These are phyloP conservation scores for Cryptococcus hybrid DNA, from an alignment of 1,284 basidiomycete species.

Conservation along the genomic window DNA sequence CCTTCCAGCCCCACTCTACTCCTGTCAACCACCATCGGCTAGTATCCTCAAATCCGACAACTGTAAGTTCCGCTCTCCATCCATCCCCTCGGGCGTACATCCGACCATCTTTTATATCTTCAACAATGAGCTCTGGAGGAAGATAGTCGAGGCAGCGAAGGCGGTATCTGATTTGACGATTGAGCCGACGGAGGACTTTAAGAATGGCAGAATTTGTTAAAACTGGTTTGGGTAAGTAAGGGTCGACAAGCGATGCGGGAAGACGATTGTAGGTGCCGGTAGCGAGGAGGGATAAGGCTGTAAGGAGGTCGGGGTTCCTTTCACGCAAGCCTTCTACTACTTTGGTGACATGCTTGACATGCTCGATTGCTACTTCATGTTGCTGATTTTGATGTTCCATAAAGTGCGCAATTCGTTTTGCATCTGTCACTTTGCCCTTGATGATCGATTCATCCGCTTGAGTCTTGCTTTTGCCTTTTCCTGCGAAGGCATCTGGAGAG, in stretches of 20 bases:
- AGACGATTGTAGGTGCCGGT: conserved; percentile 36
- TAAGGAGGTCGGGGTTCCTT: conserved; percentile 44
- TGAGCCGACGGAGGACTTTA: conserved; percentile 30
- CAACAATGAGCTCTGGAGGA: conserved; percentile 35
- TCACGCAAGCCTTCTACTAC: conserved; percentile 39
- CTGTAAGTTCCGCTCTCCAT: conserved; percentile 38
- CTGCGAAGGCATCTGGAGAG: conserved; percentile 23
- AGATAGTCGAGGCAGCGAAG: conserved; percentile 41
- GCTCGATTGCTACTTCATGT: conserved; percentile 37
- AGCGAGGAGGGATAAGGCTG: conserved; percentile 32
- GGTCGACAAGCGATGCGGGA: conserved; percentile 32
- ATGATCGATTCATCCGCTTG: conserved; percentile 6
- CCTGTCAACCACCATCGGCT: conserved; percentile 45
- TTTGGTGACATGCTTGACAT: conserved; percentile 33
- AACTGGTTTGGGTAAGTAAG: conserved; percentile 28
- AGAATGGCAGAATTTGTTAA: conserved; percentile 31
- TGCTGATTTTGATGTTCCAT: conserved; percentile 45
- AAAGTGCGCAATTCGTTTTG: conserved; percentile 39
- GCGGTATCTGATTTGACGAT: conserved; percentile 40
- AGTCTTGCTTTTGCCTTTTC: conserved; percentile 35
- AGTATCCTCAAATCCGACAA: conserved; percentile 38
- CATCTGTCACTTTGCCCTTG: conserved; percentile 41
- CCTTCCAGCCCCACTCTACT: conserved; percentile 41
- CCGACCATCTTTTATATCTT: conserved; percentile 36
- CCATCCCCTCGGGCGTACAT: conserved; percentile 28